Evolutionary conservation across 176 grass and related monocot genomes (phyloP).

Genomic region (Carex myosuroides): DNA sequence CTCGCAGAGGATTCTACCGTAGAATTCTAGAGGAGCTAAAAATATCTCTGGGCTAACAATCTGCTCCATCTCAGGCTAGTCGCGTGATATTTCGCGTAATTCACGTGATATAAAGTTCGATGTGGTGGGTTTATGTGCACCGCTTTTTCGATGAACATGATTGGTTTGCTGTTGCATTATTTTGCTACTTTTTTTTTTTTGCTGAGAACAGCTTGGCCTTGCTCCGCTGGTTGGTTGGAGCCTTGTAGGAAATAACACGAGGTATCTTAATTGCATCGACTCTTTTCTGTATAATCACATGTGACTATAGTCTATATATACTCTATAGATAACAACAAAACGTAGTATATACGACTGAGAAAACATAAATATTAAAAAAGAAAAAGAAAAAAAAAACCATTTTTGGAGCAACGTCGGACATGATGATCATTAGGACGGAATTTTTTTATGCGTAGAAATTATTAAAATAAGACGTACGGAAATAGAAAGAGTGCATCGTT

Average conservation of each 20-base stretch:
- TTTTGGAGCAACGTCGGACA: too few relatives aligned
- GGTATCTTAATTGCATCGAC: not conserved
- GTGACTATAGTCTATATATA: not conserved
- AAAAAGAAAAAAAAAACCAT: not conserved
- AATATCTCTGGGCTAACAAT: not conserved
- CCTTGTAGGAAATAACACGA: not conserved
- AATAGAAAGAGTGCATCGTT: too few relatives aligned
- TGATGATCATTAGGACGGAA: too few relatives aligned
- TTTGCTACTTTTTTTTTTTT: not conserved
- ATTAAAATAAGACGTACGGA: too few relatives aligned
- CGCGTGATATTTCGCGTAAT: not conserved
- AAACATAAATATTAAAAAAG: not conserved
- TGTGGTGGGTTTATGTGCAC: not conserved
- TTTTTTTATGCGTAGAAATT: too few relatives aligned
- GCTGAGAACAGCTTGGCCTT: not conserved
- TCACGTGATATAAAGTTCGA: not conserved
- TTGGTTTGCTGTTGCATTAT: not conserved
- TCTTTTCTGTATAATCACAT: not conserved
- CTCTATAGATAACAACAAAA: not conserved
- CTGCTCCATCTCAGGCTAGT: not conserved
- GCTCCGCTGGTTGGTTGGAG: not conserved
- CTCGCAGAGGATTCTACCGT: not conserved
- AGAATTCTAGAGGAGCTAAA: not conserved
- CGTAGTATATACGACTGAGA: not conserved
- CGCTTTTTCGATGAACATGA: not conserved